Conservation (phyloP, 2,329 filamentous ascomycete genomes). For the Coleophoma cylindrospora region DNA sequence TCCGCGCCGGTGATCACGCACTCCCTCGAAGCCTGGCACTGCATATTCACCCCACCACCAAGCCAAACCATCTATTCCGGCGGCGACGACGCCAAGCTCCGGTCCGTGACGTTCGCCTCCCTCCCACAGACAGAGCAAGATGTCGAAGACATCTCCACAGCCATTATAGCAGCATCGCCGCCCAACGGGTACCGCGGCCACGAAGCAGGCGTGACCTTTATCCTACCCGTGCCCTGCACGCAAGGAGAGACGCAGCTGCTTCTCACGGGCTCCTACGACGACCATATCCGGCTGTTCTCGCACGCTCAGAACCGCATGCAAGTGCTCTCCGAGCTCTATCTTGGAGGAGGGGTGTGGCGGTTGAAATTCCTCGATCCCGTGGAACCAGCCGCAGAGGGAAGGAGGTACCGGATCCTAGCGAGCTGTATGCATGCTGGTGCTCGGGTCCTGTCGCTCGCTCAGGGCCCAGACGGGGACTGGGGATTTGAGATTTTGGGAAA, state of each 20-base stretch:
- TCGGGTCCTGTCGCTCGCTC: constrained; percentile 44
- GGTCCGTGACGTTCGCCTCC: background rate
- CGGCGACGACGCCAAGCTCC: constrained; percentile 56
- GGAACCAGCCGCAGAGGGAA: constrained; percentile 1
- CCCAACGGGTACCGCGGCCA: constrained; percentile 46
- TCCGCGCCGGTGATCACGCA: background rate
- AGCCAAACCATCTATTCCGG: constrained; percentile 52
- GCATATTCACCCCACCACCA: constrained; percentile 47
- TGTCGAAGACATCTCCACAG: background rate
- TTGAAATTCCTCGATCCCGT: constrained; percentile 53
- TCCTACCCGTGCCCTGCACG: constrained; percentile 44
- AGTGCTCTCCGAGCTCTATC: constrained; percentile 56
- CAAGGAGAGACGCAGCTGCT: constrained; percentile 47
- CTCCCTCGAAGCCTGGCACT: constrained; percentile 67
- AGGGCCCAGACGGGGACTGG: constrained; percentile 38
- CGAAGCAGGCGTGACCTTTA: constrained; percentile 80
- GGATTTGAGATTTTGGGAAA: constrained; percentile 58
- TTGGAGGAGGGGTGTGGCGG: constrained; percentile 90
- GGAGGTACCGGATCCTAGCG: constrained; percentile 54
- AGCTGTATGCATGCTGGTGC: constrained; percentile 93
- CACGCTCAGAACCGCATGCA: constrained; percentile 38
- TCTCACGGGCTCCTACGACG: constrained; percentile 89
- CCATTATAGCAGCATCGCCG: constrained; percentile 16
- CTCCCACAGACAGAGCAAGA: background rate
- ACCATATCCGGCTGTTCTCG: constrained; percentile 66